These are phyloP conservation scores for Zymoseptoria crescenta DNA, from an alignment of 2,329 filamentous ascomycete species.

Conservation along the genomic window DNA sequence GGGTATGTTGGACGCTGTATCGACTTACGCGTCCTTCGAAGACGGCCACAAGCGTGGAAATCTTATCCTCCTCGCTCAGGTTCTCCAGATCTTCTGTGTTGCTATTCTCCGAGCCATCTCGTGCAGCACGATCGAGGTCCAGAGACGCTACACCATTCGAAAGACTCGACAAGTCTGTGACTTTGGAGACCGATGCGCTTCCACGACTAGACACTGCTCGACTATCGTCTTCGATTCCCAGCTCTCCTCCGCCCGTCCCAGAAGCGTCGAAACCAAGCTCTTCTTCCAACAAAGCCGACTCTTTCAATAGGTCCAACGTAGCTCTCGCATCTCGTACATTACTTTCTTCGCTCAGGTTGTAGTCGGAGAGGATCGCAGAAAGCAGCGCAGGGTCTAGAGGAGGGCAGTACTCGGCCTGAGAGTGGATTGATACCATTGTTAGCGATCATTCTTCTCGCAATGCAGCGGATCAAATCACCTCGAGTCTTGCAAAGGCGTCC, in stretches of 20 bases:
- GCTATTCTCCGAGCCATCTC: constrained; percentile 17
- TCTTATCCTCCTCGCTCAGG: constrained; percentile 54
- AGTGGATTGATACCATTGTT: background rate
- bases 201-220: constrained; percentile 24
- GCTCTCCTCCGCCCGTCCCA: constrained; percentile 45
- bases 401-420: constrained; percentile 35
- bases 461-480: background rate
- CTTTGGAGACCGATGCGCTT: constrained; percentile 35
- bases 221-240: constrained; percentile 23
- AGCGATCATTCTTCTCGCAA: background rate
- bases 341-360: constrained; percentile 50
- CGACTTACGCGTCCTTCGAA: constrained; percentile 59
- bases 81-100: constrained; percentile 28
- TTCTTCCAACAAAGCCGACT: constrained; percentile 59
- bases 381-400: constrained; percentile 71
- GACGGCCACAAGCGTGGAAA: constrained; percentile 56
- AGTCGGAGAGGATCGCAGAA: constrained; percentile 67
- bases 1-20: constrained; percentile 56
- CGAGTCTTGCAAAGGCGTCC: background rate
- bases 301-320: constrained; percentile 59
- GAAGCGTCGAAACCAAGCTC: constrained; percentile 65
- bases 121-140: constrained; percentile 15
- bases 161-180: constrained; percentile 45
- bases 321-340: constrained; percentile 49
- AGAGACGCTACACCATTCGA: constrained; percentile 39